These are phyloP conservation scores for Tylopilus sp. DNA, from an alignment of 768 basidiomycete genomes.

Conservation along the genomic window DNA sequence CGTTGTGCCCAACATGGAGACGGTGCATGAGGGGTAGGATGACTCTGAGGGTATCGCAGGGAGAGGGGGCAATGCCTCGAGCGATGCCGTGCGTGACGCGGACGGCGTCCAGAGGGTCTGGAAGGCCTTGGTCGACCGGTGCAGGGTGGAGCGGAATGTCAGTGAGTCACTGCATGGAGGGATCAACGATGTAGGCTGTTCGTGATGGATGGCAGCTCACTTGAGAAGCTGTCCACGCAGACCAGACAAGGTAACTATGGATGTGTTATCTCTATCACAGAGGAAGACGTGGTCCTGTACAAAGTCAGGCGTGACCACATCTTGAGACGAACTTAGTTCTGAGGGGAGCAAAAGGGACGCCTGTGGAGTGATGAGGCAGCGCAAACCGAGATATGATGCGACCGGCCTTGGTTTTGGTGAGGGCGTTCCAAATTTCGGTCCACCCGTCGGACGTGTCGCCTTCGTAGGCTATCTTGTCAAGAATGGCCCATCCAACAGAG, in stretches of 20 bases:
- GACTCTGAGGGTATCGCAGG: conserved; percentile 37
- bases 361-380: conserved; percentile 36
- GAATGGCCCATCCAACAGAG: conserved; percentile 72
- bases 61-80: conserved; percentile 53
- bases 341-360: conserved; percentile 78
- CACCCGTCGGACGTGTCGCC: conserved; percentile 56
- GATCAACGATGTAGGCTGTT: conserved; percentile 31
- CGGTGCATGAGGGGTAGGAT: conserved; percentile 45
- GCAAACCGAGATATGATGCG: neutral
- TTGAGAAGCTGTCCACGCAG: conserved; percentile 66
- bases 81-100: conserved; percentile 33
- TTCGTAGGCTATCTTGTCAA: conserved; percentile 63
- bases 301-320: conserved; percentile 66
- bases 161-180: conserved; percentile 32
- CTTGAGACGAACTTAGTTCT: conserved; percentile 49
- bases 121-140: conserved; percentile 40
- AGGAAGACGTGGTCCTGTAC: conserved; percentile 81
- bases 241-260: conserved; percentile 78
- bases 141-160: conserved; percentile 43
- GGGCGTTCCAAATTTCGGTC: conserved; percentile 62
- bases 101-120: conserved; percentile 34
- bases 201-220: conserved; percentile 41
- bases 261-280: conserved; percentile 48
- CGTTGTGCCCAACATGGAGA: conserved; percentile 38
- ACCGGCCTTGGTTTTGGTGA: conserved; percentile 67